A percentile compares a stretch with the other conserved stretches of the same genome.
These are phyloP conservation scores for Linanthus parryae DNA, from an alignment of 148 eudicot genomes.

Conservation along the genomic window DNA sequence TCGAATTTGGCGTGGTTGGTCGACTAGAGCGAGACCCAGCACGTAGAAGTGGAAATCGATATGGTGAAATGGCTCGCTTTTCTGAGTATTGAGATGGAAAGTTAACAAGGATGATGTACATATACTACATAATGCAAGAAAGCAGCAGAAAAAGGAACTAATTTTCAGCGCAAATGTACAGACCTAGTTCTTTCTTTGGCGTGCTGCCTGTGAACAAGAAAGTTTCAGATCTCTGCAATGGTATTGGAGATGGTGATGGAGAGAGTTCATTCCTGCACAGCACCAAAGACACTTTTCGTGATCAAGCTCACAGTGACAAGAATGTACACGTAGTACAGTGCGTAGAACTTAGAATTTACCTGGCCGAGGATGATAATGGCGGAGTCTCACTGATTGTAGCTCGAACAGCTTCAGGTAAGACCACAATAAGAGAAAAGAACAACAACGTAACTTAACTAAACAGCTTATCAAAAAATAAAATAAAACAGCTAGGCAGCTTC, in stretches of 20 bases:
- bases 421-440: neutral
- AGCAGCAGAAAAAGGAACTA: neutral
- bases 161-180: constrained; percentile 10
- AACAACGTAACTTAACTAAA: neutral
- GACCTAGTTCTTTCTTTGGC: constrained; percentile 58
- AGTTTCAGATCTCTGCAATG: constrained; percentile 38
- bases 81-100: constrained; percentile 26
- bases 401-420: constrained; percentile 44
- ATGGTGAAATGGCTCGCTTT: constrained; percentile 75
- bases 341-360: constrained; percentile 32
- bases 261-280: constrained; percentile 65
- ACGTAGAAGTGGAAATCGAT: constrained; percentile 65
- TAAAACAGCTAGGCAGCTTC: neutral
- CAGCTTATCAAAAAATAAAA: neutral
- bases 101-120: neutral
- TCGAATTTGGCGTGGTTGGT: constrained; percentile 28
- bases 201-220: constrained; percentile 43
- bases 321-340: constrained; percentile 8
- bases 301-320: neutral
- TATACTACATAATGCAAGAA: neutral
- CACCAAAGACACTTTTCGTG: constrained; percentile 2
- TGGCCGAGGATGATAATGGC: constrained; percentile 34
- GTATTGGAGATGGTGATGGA: constrained; percentile 54
- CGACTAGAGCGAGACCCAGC: constrained; percentile 72
- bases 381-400: constrained; percentile 57